Base-by-base conservation (phyloP, 495 filamentous ascomycete genomes). In the Aspergillus hancockii region DNA sequence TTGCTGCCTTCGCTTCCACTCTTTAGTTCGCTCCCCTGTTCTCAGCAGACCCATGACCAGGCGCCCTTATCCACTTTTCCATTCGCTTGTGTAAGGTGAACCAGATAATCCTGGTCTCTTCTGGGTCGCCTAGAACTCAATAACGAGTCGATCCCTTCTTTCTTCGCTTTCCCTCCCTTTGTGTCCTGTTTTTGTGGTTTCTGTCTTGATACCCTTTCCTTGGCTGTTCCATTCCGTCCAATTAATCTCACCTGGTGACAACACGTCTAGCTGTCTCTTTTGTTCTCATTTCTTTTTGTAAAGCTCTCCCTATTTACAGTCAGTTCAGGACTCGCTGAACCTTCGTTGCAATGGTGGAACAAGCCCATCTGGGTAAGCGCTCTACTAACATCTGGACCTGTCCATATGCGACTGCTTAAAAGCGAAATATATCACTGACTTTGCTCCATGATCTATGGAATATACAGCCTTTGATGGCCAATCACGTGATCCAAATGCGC, bases 401-500 rank as follows among this genome's bases (percentile, higher is more conserved):
- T 19, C 55, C 32, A 55, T 40, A 40, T 40, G 36, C 36, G 36
- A 40, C 36, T 40, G 36, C 3, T 40, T 40, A 45, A 45, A 21
- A 45, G 41, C n/a, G 41, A 19, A 45, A 18, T 36, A 43, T 32
- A 13, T 47, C 18, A 34, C 50, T 53, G 28, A 54, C 57, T 25
- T 54, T 21, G 41, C 45, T 23, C 9, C 22, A 18, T 34, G 38
- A 12, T 57, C 16, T 45, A 18, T 51, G 14, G 16, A 43, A 61
- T 57, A 31, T 31, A 51, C 47, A 2, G 32, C 23, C 43, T 45
- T 41, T 19, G 63, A 62, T 59, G 66, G 60, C 46, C 52, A 55
- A 36, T 3, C 54, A 23, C 32, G 57, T 13, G 56, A 38, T 6
- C 8, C 63, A 12, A 60, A 63, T 23, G 74, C 81, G 52, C 79